These are phyloP conservation scores for Oryza australiensis DNA, from an alignment of 176 grass and related monocot genomes.

Conservation along the genomic window DNA sequence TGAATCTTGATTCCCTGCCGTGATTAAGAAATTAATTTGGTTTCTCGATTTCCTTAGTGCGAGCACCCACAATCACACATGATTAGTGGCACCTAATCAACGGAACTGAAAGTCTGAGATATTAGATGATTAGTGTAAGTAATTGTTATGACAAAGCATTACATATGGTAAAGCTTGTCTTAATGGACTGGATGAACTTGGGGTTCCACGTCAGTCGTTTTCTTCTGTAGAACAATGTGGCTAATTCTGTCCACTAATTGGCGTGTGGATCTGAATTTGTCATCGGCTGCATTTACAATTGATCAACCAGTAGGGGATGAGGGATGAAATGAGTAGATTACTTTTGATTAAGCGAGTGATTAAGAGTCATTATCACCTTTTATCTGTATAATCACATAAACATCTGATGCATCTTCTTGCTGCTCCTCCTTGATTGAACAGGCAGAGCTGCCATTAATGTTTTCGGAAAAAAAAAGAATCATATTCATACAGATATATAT, in stretches of 20 bases:
- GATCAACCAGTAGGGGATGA: background rate
- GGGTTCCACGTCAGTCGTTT: conserved; percentile 13
- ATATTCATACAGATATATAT: background rate
- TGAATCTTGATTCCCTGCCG: conserved; percentile 12
- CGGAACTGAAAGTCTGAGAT: background rate
- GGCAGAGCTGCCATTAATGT: background rate
- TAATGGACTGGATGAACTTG: background rate
- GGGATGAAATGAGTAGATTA: background rate
- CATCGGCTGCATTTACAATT: background rate
- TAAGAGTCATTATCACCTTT: background rate
- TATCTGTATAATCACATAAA: background rate
- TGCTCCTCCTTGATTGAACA: background rate
- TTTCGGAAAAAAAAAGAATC: background rate
- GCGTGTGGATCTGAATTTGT: conserved; percentile 22
- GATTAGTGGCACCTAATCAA: conserved; percentile 6
- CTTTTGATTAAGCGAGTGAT: background rate
- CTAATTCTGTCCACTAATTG: conserved; percentile 9
- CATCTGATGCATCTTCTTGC: background rate
- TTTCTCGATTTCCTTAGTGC: background rate
- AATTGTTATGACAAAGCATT: conserved; percentile 18
- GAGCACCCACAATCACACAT: conserved; percentile 3
- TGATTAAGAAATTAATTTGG: background rate
- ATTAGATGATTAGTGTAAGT: background rate
- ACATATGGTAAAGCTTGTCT: background rate
- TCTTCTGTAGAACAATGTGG: background rate